Base-by-base conservation (phyloP, 495 filamentous ascomycete species). In the Cladorrhinum samala region DNA sequence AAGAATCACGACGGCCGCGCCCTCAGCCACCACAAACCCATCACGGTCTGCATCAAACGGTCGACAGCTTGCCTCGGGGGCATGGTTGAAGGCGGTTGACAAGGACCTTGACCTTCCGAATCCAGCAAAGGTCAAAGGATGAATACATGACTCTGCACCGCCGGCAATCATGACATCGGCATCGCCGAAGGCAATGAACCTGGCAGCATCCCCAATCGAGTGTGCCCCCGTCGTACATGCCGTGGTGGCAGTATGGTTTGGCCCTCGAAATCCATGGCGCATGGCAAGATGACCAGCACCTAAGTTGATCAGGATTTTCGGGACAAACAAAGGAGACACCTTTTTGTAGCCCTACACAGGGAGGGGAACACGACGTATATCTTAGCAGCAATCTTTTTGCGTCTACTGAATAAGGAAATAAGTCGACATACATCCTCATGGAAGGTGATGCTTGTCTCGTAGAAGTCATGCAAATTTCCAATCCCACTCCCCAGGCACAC, bases 401-500 rank as follows among this genome's bases (percentile, higher is more conserved):
- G 18, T 2, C 19, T 46, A 21, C 9, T 14, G 44, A 3, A 20
- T 45, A 6, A 23, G 41, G n/a, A n/a, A n/a, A 20, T 13, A 44
- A 19, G 41, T 38, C 81, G 72, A 57, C 55, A 23, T 58, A 90
- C 90, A 54, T 84, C 83, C 72, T 81, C 77, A 37, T 87, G 77
- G 69, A 86, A 94, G 2, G 80, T 80, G 40, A 95, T 64, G 39
- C 86, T 89, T 1, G 90, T 92, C 54, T 84, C 71, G 68, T 92
- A 95, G 8, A 93, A 79, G 57, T 95, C 90, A 19, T 94, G 87
- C 36, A 98, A 79, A 64, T 89, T 95, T 6, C 93, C 93, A 62
- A 98, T 97, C 2, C 93, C 93, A 42, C 90, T 96, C n/a, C 93
- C 93, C 16, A 98, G 71, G 62, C 91, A 95, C 5, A 97, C 84